Evolutionary conservation across 306 rosid species (phyloP).

Genomic region (Dalbergia cultrata): DNA sequence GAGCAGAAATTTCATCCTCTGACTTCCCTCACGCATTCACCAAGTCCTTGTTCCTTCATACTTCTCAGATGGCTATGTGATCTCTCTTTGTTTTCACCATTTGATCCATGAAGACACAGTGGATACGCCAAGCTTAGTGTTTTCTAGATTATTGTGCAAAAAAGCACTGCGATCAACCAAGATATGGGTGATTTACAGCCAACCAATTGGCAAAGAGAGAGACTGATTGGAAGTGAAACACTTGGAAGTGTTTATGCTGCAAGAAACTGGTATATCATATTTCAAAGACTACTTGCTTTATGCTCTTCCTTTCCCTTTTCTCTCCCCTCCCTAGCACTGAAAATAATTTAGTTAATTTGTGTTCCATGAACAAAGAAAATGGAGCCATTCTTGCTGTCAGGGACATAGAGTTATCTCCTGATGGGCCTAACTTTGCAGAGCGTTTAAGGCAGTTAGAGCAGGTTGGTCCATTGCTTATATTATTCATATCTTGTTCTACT

Average conservation of each 20-base stretch:
- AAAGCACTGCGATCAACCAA: not conserved
- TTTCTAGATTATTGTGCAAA: not conserved
- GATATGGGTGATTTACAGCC: not conserved
- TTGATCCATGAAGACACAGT: not conserved
- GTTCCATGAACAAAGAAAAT: not conserved
- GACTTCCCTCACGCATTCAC: too few relatives aligned
- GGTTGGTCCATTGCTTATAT: not conserved
- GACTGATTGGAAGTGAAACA: not conserved
- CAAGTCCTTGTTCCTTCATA: not conserved
- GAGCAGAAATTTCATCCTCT: not conserved
- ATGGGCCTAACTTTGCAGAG: not conserved
- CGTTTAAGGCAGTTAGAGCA: constrained; percentile 3
- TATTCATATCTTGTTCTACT: too few relatives aligned
- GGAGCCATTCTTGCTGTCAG: not conserved
- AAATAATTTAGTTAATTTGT: not conserved
- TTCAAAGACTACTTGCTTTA: not conserved
- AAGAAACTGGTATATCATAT: not conserved
- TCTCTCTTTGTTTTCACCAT: not conserved
- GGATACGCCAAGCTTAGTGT: not conserved
- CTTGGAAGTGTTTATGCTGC: constrained; percentile 1
- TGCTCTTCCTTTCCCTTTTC: not conserved
- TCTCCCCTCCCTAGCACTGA: not conserved
- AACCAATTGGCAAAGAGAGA: not conserved
- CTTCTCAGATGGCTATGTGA: not conserved
- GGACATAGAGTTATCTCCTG: not conserved